Evolutionary conservation across 371 early-diverging fungal genomes (phyloP).

Genomic region (Zopfochytrium polystomum): DNA sequence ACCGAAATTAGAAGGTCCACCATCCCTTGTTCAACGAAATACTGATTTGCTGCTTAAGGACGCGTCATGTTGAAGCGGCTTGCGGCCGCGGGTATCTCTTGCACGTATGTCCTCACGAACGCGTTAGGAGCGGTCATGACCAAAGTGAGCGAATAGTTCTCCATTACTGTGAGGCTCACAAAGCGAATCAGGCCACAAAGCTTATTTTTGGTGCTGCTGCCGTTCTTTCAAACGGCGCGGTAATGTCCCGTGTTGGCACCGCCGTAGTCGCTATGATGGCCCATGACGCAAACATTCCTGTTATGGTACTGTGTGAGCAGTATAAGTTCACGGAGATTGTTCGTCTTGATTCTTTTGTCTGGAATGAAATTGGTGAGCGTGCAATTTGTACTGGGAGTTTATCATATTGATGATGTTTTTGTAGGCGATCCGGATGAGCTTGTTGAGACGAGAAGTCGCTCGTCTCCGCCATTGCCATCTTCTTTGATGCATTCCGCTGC

Average conservation of each 20-base stretch:
- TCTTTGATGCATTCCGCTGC: conserved; percentile 32
- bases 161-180: neutral
- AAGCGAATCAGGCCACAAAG: conserved; percentile 65
- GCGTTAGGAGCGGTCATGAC: conserved; percentile 65
- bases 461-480: conserved; percentile 28
- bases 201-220: conserved; percentile 92
- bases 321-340: conserved; percentile 94
- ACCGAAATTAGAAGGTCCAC: conserved; percentile 64
- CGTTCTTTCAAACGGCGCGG: conserved; percentile 86
- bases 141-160: too few relatives aligned
- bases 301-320: conserved; percentile 93
- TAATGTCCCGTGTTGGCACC: conserved; percentile 90
- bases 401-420: neutral
- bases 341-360: conserved; percentile 91
- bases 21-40: too few relatives aligned
- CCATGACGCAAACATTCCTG: conserved; percentile 82
- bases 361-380: conserved; percentile 83
- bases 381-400: neutral
- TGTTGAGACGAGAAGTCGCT: conserved; percentile 54
- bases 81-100: conserved; percentile 66
- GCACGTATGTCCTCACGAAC: conserved; percentile 70
- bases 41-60: too few relatives aligned
- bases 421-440: conserved; percentile 76
- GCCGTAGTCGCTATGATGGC: conserved; percentile 91
- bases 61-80: conserved; percentile 65